A percentile compares a stretch with the other conserved stretches of the same genome.
Evolutionary conservation across 768 basidiomycete genomes (phyloP).

Genomic region (Leccinellum luteum): DNA sequence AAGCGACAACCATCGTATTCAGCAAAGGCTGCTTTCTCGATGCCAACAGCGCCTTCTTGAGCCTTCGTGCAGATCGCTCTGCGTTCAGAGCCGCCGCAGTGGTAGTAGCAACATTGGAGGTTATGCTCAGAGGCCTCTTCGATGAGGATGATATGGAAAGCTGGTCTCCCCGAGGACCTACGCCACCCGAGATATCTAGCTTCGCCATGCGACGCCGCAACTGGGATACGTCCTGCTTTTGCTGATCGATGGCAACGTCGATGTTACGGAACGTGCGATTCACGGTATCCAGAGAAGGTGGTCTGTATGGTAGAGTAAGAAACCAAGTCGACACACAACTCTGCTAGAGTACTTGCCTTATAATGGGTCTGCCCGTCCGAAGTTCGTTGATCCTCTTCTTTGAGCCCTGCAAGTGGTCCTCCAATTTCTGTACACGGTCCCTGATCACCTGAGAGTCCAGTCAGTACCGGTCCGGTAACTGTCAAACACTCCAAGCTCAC

Average conservation of each 20-base stretch:
- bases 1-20: slow-evolving; percentile 48
- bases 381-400: slow-evolving; percentile 68
- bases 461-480: slow-evolving; percentile 5
- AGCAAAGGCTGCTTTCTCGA: slow-evolving; percentile 64
- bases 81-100: slow-evolving; percentile 82
- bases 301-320: slow-evolving; percentile 40
- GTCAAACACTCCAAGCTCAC: slow-evolving; percentile 40
- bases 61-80: slow-evolving; percentile 65
- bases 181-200: slow-evolving; percentile 39
- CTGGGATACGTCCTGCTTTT: slow-evolving; percentile 49
- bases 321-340: not conserved
- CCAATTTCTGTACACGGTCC: slow-evolving; percentile 75
- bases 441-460: slow-evolving; percentile 51
- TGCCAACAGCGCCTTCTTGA: slow-evolving; percentile 65
- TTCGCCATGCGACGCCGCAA: slow-evolving; percentile 54
- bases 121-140: slow-evolving; percentile 43
- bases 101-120: slow-evolving; percentile 65
- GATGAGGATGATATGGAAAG: slow-evolving; percentile 37
- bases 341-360: slow-evolving; percentile 49
- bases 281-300: slow-evolving; percentile 83
- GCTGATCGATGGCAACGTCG: slow-evolving; percentile 64
- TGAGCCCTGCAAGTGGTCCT: slow-evolving; percentile 63
- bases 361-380: slow-evolving; percentile 55
- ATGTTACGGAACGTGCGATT: slow-evolving; percentile 84
- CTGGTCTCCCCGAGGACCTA: slow-evolving; percentile 40